Conservation (phyloP, 768 basidiomycete genomes). For the Pholiota microspora region DNA sequence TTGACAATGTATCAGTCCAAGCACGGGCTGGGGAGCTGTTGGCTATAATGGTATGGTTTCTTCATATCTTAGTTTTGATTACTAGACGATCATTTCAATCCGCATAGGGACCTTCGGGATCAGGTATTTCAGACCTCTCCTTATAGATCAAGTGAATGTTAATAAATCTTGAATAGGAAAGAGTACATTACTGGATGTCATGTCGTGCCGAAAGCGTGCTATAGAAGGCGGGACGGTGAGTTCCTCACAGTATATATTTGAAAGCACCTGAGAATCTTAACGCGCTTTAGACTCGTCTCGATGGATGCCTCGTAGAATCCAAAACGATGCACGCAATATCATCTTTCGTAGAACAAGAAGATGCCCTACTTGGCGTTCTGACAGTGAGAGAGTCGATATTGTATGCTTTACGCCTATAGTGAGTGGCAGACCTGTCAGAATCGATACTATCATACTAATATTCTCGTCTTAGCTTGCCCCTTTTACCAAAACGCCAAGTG, state of each 20-base stretch:
- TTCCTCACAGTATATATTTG: background rate
- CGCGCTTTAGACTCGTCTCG: constrained; percentile 27
- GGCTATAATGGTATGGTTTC: constrained; percentile 38
- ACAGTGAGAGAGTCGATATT: constrained; percentile 55
- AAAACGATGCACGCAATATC: constrained; percentile 37
- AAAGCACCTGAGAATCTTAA: background rate
- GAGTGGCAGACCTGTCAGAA: too few species aligned
- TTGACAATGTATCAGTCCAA: constrained; percentile 40
- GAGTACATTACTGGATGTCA: constrained; percentile 44
- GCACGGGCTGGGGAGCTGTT: constrained; percentile 37
- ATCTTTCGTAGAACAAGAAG: constrained; percentile 59
- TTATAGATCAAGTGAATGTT: background rate
- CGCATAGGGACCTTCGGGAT: constrained; percentile 41
- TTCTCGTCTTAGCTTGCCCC: constrained; percentile 28
- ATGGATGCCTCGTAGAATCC: constrained; percentile 25
- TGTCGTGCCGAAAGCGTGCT: constrained; percentile 37
- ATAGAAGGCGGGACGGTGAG: constrained; percentile 29
- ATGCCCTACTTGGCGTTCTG: constrained; percentile 55
- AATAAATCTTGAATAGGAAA: constrained; percentile 31
- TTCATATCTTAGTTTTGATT: background rate
- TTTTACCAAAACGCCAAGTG: constrained; percentile 34
- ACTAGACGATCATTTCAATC: background rate
- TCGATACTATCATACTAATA: too few species aligned
- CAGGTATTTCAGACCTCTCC: constrained; percentile 25
- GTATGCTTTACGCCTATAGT: constrained; percentile 52